Conservation (phyloP, 2,329 filamentous ascomycete species). For the Xylariales sp. region DNA sequence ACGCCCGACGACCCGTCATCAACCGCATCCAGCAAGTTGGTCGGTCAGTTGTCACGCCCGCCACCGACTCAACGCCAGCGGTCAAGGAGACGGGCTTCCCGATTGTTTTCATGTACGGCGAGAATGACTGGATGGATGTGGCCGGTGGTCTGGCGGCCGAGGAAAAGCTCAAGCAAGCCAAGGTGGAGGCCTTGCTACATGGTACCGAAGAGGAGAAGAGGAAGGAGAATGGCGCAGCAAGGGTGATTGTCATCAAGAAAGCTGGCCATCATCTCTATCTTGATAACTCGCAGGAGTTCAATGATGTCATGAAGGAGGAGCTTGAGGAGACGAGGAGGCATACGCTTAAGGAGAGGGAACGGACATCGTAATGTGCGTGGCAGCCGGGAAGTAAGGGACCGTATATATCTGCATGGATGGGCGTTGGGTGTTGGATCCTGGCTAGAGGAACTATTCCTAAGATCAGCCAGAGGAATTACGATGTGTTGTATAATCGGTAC, state of each 20-base stretch:
- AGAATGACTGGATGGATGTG: constrained; percentile 98
- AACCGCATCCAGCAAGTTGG: constrained; percentile 82
- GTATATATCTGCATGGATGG: too few relatives aligned
- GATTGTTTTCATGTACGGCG: constrained; percentile 91
- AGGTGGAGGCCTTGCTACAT: constrained; percentile 51
- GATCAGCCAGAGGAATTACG: too few relatives aligned
- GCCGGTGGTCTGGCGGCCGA: constrained; percentile 76
- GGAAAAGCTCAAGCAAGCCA: constrained; percentile 70
- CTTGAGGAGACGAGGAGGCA: constrained; percentile 43
- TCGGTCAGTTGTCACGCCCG: constrained; percentile 52
- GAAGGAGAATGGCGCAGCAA: constrained; percentile 73
- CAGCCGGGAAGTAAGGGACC: too few relatives aligned
- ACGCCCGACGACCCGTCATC: constrained; percentile 82
- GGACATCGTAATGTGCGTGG: background rate
- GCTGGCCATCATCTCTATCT: constrained; percentile 58
- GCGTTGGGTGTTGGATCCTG: too few relatives aligned
- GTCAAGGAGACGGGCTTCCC: constrained; percentile 64
- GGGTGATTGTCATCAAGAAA: constrained; percentile 69
- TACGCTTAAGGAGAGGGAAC: constrained; percentile 18
- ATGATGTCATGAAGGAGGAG: constrained; percentile 47
- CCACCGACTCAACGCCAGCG: constrained; percentile 25
- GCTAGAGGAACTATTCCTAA: too few relatives aligned
- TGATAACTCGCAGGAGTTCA: constrained; percentile 56
- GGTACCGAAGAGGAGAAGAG: constrained; percentile 64
- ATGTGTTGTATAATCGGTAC: too few relatives aligned